Conservation (phyloP, 2,329 filamentous ascomycete genomes). For the Chalaropsis ovoidea region DNA sequence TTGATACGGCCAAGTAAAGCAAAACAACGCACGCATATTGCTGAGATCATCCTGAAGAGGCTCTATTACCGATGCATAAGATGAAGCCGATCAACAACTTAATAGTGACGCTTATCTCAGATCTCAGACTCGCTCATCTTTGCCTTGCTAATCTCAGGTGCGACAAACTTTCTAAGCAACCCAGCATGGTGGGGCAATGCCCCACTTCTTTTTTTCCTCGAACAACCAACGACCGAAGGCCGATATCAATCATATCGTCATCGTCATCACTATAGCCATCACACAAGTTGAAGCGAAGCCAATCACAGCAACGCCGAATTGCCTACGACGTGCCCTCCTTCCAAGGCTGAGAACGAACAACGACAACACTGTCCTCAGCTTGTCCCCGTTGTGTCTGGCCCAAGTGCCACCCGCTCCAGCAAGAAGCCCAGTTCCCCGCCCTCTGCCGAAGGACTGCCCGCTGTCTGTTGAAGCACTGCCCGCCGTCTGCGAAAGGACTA, state of each 20-base stretch:
- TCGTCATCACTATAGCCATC: not conserved
- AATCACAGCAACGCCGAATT: not conserved
- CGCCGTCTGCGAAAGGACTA: not conserved
- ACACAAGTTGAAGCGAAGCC: not conserved
- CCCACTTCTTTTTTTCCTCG: conserved; percentile 12
- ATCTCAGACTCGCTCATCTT: not conserved
- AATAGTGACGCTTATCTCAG: not conserved
- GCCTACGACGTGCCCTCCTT: not conserved
- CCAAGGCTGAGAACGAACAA: not conserved
- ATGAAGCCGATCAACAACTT: not conserved
- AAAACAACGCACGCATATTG: too few species aligned
- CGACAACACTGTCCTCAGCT: not conserved
- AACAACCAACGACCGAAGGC: not conserved
- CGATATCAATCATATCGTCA: not conserved
- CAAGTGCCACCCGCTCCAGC: not conserved
- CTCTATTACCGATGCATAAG: too few species aligned
- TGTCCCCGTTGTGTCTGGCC: conserved; percentile 1
- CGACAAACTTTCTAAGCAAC: conserved; percentile 7
- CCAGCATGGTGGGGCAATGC: not conserved
- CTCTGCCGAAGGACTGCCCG: not conserved
- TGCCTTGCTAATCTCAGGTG: not conserved
- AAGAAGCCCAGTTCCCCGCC: not conserved
- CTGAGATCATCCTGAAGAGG: too few species aligned
- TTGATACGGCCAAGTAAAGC: too few species aligned
- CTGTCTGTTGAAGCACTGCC: too few species aligned